Percentiles rank a stretch among this genome's conserved stretches.
These are phyloP conservation scores for Anacardium occidentale DNA, from an alignment of 345 rosid species.

Conservation along the genomic window DNA sequence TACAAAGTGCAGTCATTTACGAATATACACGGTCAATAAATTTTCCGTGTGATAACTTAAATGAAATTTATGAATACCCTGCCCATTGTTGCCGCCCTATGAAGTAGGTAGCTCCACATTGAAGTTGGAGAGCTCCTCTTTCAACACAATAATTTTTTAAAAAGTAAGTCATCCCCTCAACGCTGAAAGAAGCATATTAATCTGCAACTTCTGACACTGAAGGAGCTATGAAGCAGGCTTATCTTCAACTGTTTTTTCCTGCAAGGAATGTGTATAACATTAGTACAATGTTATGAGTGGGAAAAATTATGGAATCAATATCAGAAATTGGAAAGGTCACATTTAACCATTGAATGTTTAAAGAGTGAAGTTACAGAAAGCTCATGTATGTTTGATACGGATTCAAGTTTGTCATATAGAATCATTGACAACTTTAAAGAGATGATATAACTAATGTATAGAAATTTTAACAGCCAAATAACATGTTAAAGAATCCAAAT, in stretches of 20 bases:
- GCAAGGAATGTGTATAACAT: conserved; percentile 19
- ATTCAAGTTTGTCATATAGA: not conserved
- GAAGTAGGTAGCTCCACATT: not conserved
- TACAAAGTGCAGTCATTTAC: conserved; percentile 21
- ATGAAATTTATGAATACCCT: not conserved
- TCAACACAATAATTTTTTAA: not conserved
- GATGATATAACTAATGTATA: not conserved
- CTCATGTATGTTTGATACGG: not conserved
- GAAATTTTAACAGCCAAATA: not conserved
- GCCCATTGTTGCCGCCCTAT: conserved; percentile 3
- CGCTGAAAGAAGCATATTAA: not conserved
- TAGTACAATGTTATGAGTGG: not conserved
- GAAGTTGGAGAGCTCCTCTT: conserved; percentile 3
- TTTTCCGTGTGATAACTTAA: conserved; percentile 7
- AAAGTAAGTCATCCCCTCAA: not conserved
- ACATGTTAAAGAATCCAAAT: not conserved
- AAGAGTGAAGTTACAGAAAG: not conserved
- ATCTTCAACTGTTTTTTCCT: conserved; percentile 18
- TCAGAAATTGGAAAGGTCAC: not conserved
- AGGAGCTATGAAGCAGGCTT: conserved; percentile 20
- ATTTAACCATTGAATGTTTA: not conserved
- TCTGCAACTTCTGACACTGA: conserved; percentile 7
- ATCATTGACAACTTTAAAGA: not conserved
- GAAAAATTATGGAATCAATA: not conserved
- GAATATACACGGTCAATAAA: conserved; percentile 9